Conservation (phyloP, 2,329 filamentous ascomycete species). For the Neofusicoccum ribis region DNA sequence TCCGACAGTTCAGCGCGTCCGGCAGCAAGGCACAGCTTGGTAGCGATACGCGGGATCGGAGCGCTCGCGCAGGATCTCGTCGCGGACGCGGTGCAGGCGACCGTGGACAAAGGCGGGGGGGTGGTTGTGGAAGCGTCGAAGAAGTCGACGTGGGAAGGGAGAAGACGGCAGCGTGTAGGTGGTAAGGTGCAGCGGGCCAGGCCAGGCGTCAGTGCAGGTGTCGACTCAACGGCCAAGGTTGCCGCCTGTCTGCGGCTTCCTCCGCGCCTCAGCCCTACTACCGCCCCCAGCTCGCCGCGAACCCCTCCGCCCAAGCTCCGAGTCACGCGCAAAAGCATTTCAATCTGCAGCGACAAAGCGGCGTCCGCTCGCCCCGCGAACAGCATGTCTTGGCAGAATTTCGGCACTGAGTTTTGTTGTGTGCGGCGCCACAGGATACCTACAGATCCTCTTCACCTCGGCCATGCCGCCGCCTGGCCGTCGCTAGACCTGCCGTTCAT, state of each 20-base stretch:
- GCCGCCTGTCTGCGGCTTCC: constrained; percentile 4
- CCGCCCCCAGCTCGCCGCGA: constrained; percentile 1
- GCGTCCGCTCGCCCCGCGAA: not conserved
- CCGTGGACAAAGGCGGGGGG: not conserved
- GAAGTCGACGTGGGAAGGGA: not conserved
- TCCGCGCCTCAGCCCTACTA: not conserved
- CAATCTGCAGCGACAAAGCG: too few relatives aligned
- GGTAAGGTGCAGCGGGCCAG: constrained; percentile 5
- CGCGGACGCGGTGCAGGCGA: not conserved
- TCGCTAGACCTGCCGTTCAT: not conserved
- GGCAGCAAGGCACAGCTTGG: not conserved
- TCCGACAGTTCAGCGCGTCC: not conserved
- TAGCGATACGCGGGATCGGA: not conserved
- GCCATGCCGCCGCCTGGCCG: not conserved
- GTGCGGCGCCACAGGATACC: not conserved
- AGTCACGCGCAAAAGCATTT: not conserved
- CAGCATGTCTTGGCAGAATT: not conserved
- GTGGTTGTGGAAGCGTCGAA: not conserved
- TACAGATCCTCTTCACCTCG: not conserved
- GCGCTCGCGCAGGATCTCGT: not conserved
- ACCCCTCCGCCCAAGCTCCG: constrained; percentile 6
- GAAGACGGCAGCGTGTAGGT: not conserved
- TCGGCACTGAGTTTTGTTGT: not conserved
- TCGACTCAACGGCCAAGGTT: constrained; percentile 9
- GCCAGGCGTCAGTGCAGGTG: not conserved